A percentile compares a stretch with the other conserved stretches of the same genome.
phyloP scores from a whole-genome alignment of 208 protist genomes.

The Porcisia hertigi region DNA sequence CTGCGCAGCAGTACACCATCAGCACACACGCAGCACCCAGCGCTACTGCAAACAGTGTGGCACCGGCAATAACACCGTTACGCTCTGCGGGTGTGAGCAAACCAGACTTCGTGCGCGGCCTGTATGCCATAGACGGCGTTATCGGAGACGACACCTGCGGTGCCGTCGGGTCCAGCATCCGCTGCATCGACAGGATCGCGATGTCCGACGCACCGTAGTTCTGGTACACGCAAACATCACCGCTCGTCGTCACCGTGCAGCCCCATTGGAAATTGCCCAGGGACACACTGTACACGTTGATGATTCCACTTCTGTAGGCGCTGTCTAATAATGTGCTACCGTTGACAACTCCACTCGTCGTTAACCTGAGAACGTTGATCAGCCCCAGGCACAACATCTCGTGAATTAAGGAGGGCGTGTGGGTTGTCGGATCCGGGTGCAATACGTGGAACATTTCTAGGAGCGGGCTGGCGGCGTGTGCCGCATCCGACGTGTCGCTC shows the following conservation, averaged over 20 bases:
- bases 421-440: background rate
- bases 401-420: background rate
- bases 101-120: background rate
- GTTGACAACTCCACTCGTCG: background rate
- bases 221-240: constrained; percentile 16
- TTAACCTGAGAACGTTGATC: constrained; percentile 10
- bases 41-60: constrained; percentile 12
- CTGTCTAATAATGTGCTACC: background rate
- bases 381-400: background rate
- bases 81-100: constrained; percentile 25
- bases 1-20: too few species aligned
- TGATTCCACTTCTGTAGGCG: background rate
- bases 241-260: background rate
- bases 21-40: too few species aligned
- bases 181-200: constrained; percentile 20
- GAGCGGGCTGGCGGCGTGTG: constrained; percentile 2
- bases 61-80: constrained; percentile 34
- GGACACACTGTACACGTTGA: background rate
- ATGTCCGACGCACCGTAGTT: constrained; percentile 62
- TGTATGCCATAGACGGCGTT: constrained; percentile 49
- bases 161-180: constrained; percentile 30
- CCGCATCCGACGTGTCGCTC: constrained; percentile 23
- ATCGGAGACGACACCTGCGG: constrained; percentile 3
- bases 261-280: constrained; percentile 8
- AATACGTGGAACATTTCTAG: constrained; percentile 23